Evolutionary conservation across 1,284 basidiomycete species (phyloP).

Genomic region (Cutaneotrichosporon dermatis): DNA sequence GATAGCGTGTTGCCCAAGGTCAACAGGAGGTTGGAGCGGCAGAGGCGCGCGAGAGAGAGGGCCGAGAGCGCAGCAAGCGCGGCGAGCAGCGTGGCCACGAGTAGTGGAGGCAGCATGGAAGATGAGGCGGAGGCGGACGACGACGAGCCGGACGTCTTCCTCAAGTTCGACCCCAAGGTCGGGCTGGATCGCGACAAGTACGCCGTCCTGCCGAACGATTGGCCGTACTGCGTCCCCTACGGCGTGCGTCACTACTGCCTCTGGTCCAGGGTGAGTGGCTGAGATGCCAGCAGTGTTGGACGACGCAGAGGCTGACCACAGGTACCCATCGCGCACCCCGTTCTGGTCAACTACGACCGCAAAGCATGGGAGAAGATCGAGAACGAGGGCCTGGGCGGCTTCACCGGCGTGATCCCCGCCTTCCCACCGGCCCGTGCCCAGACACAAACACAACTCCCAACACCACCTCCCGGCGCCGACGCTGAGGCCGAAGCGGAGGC

Average conservation of each 20-base stretch:
- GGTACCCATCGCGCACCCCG: slow-evolving; percentile 44
- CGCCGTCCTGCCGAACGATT: slow-evolving; percentile 46
- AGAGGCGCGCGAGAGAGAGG: not conserved
- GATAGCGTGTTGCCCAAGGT: slow-evolving; percentile 13
- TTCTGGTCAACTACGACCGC: slow-evolving; percentile 35
- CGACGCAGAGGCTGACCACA: too few relatives aligned
- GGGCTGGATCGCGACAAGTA: slow-evolving; percentile 37
- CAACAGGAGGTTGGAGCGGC: slow-evolving; percentile 2
- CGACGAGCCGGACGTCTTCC: slow-evolving; percentile 27
- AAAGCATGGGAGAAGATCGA: slow-evolving; percentile 38
- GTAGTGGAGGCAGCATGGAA: not conserved
- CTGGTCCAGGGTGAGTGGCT: slow-evolving; percentile 45
- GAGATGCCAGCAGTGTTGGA: too few relatives aligned
- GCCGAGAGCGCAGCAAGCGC: not conserved
- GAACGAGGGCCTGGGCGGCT: slow-evolving; percentile 40
- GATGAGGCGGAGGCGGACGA: slow-evolving; percentile 10
- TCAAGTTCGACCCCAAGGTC: slow-evolving; percentile 24
- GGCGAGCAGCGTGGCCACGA: not conserved
- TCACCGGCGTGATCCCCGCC: slow-evolving; percentile 38
- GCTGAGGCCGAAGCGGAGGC: too few relatives aligned
- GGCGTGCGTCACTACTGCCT: slow-evolving; percentile 45
- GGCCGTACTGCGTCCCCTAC: slow-evolving; percentile 46
- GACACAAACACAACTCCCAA: not conserved
- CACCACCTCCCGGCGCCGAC: too few relatives aligned
- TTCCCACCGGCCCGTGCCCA: not conserved